Evolutionary conservation across 805 yeast species (phyloP), one percentile per base, ranked within the genome.

Genomic region (Candida rishiriensis): DNA sequence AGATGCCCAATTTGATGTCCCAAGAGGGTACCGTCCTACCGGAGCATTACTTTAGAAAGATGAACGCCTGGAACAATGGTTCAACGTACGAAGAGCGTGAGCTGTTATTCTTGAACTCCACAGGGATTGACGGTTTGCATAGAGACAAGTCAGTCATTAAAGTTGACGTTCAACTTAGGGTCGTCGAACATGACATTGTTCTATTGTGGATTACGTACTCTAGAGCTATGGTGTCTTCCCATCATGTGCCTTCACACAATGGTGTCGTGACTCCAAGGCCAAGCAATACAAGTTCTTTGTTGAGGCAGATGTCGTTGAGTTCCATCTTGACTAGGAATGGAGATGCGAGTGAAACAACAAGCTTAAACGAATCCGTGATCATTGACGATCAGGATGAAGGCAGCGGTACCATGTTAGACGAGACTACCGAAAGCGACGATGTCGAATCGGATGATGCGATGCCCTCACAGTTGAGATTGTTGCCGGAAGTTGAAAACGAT

Each of bases 161-260:
- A 44, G 73, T 90, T 34, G 97, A 90, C 64, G 78, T 87, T 12
- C 97, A 90, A 63, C 59, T 91, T 40, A 72, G 97, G 45, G 86
- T 87, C 3, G 70, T 86, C 29, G 73, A 78, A 16, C 56, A 69
- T 12, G 80, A 77, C 15, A 70, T 81, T 8, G 73, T 75, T 41
- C 80, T 87, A 3, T 63, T 90, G 16, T 91, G 97, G 97, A 75
- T 91, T 10, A 88, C 96, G 0, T 89, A 86, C 59, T 83, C 91
- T 1, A 79, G 91, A 54, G 57, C 64, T 32, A 13, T 30, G 13
- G 33, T 12, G 14, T 15, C 47, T 5, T 12, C 48, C 46, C 13
- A 12, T 11, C 38, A 30, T 33, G 15, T 29, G 18, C 32, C 33
- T 21, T 38, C 44, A 3, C 17, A 26, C 29, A 18, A 7, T 8